These are phyloP conservation scores for Paulinella micropora DNA, from an alignment of 78 protist genomes.

Conservation along the genomic window DNA sequence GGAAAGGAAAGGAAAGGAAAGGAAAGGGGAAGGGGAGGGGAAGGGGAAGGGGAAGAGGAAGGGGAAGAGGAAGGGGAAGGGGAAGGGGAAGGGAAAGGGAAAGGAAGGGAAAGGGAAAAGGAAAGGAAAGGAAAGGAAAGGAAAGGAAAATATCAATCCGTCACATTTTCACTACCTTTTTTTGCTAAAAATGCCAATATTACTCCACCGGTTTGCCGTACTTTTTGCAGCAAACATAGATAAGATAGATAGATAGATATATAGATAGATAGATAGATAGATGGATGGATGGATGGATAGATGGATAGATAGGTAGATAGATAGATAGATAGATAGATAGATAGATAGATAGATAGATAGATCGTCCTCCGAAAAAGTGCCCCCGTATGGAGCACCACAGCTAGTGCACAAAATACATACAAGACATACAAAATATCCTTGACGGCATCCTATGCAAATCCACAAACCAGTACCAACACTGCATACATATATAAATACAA, in stretches of 20 bases:
- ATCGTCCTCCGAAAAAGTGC: not conserved
- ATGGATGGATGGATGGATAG: too few relatives aligned
- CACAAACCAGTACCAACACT: not conserved
- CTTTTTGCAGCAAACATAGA: too few relatives aligned
- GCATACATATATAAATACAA: too few relatives aligned
- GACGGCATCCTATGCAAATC: not conserved
- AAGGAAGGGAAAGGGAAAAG: not conserved
- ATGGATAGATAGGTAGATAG: too few relatives aligned
- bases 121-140: not conserved
- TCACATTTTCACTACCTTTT: not conserved
- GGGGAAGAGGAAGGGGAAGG: not conserved
- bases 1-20: not conserved
- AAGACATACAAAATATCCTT: not conserved
- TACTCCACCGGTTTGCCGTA: not conserved
- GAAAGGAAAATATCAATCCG: too few relatives aligned
- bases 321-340: too few relatives aligned
- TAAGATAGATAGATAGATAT: too few relatives aligned
- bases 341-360: too few relatives aligned
- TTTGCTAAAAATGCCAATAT: not conserved
- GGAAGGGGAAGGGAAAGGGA: not conserved
- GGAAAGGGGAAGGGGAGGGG: not conserved
- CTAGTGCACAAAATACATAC: not conserved
- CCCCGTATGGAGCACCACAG: not conserved
- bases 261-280: too few relatives aligned
- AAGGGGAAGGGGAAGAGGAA: not conserved